phyloP scores from a whole-genome alignment of 1,284 basidiomycete species.

The Ustilago vetiveriae region DNA sequence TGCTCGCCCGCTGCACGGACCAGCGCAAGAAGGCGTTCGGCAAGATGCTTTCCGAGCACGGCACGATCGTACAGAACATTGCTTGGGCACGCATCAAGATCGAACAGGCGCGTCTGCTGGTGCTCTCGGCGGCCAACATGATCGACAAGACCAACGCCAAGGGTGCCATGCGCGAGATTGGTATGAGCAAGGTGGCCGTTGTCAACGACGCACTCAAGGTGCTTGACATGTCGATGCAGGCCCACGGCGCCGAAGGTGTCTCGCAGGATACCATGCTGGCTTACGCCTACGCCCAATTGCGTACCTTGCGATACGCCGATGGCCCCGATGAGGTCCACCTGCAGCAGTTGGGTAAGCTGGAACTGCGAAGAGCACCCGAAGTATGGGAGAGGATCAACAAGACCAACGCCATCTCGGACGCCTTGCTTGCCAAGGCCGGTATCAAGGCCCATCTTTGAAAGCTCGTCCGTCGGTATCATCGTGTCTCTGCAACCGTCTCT shows the following conservation, averaged over 20 bases:
- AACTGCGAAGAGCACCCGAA: slow-evolving; percentile 68
- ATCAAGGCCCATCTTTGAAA: slow-evolving; percentile 53
- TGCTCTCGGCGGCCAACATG: slow-evolving; percentile 91
- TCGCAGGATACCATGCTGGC: slow-evolving; percentile 89
- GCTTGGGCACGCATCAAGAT: slow-evolving; percentile 92
- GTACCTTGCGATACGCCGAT: slow-evolving; percentile 72
- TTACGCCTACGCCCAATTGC: slow-evolving; percentile 78
- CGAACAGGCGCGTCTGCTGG: slow-evolving; percentile 84
- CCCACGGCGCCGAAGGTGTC: slow-evolving; percentile 88
- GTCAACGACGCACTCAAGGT: slow-evolving; percentile 86
- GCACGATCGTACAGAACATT: slow-evolving; percentile 89
- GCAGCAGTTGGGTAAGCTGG: slow-evolving; percentile 88
- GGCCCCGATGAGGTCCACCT: slow-evolving; percentile 78
- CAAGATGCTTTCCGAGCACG: slow-evolving; percentile 89
- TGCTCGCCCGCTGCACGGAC: slow-evolving; percentile 92
- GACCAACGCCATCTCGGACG: slow-evolving; percentile 30
- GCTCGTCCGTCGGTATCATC: not conserved
- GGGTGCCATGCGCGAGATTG: slow-evolving; percentile 95
- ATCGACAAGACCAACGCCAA: slow-evolving; percentile 91
- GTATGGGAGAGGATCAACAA: slow-evolving; percentile 53
- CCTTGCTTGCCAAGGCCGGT: slow-evolving; percentile 44
- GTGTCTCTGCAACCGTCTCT: not conserved
- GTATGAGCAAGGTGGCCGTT: slow-evolving; percentile 89
- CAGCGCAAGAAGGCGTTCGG: slow-evolving; percentile 90
- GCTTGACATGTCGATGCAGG: slow-evolving; percentile 92